These are phyloP conservation scores for Lipomyces yamadae DNA, from an alignment of 805 yeast genomes.

Conservation along the genomic window DNA sequence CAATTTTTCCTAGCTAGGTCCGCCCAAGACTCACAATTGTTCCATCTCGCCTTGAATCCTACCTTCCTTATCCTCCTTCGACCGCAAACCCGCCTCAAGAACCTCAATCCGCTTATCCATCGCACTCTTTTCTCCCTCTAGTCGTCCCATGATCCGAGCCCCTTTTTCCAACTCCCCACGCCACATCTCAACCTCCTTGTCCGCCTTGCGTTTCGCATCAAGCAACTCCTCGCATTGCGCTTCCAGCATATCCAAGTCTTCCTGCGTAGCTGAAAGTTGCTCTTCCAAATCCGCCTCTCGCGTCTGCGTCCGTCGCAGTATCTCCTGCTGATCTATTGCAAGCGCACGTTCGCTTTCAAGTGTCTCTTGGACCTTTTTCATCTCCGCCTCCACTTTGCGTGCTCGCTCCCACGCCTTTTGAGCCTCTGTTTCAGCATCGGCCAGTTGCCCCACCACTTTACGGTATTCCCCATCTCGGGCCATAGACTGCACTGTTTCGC, in stretches of 20 bases:
- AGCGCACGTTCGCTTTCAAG: constrained; percentile 51
- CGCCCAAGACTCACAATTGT: constrained; percentile 12
- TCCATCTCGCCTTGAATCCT: constrained; percentile 22
- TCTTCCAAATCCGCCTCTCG: constrained; percentile 49
- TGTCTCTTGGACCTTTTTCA: constrained; percentile 43
- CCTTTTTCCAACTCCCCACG: constrained; percentile 47
- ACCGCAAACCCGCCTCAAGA: constrained; percentile 43
- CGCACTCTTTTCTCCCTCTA: constrained; percentile 47
- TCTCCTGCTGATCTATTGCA: constrained; percentile 55
- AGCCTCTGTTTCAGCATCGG: constrained; percentile 45
- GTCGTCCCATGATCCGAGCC: constrained; percentile 45
- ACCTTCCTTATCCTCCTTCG: constrained; percentile 40
- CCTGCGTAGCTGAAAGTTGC: constrained; percentile 42
- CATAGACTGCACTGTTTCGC: constrained; percentile 53
- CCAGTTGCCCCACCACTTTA: constrained; percentile 43
- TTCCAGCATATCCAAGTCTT: constrained; percentile 45
- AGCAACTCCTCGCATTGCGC: constrained; percentile 44
- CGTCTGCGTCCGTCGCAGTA: constrained; percentile 52
- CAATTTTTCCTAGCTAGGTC: not conserved
- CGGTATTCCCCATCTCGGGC: constrained; percentile 42
- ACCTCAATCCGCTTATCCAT: constrained; percentile 44
- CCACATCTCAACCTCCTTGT: constrained; percentile 43
- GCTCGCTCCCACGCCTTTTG: constrained; percentile 39
- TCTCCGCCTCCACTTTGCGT: constrained; percentile 41
- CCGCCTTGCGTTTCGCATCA: constrained; percentile 45